Evolutionary conservation across 352 stramenopile genomes (phyloP).

Genomic region (Phytopythium helicoides): DNA sequence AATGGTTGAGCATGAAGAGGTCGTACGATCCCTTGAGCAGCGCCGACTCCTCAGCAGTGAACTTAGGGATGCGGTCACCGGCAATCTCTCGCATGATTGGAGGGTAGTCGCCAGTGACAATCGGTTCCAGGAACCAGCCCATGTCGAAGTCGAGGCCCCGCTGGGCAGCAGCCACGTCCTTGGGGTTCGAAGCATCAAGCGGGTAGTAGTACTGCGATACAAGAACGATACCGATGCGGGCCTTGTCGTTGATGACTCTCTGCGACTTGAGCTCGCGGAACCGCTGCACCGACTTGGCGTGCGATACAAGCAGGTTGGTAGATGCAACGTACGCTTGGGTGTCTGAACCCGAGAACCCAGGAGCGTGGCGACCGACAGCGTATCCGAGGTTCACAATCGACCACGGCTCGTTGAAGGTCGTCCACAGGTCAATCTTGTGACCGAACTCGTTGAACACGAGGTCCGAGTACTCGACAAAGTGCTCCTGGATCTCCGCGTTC

Average conservation of each 20-base stretch:
- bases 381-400: constrained; percentile 81
- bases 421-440: constrained; percentile 85
- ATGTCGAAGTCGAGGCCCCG: constrained; percentile 81
- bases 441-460: constrained; percentile 88
- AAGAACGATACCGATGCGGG: constrained; percentile 87
- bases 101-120: constrained; percentile 88
- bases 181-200: constrained; percentile 44
- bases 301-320: constrained; percentile 86
- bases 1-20: constrained; percentile 93
- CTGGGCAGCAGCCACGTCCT: constrained; percentile 46
- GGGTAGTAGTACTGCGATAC: constrained; percentile 65
- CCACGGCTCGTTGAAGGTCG: constrained; percentile 92
- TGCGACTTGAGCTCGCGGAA: constrained; percentile 67
- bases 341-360: constrained; percentile 11
- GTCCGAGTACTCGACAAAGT: constrained; percentile 83
- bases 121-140: constrained; percentile 87
- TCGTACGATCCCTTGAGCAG: constrained; percentile 73
- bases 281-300: constrained; percentile 68
- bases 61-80: constrained; percentile 75
- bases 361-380: constrained; percentile 45
- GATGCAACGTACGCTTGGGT: constrained; percentile 31
- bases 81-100: constrained; percentile 71
- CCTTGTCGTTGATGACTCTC: constrained; percentile 24
- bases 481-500: constrained; percentile 25
- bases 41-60: constrained; percentile 61